Conservation (phyloP, 164 flowering plant species). For the Protea cynaroides region DNA sequence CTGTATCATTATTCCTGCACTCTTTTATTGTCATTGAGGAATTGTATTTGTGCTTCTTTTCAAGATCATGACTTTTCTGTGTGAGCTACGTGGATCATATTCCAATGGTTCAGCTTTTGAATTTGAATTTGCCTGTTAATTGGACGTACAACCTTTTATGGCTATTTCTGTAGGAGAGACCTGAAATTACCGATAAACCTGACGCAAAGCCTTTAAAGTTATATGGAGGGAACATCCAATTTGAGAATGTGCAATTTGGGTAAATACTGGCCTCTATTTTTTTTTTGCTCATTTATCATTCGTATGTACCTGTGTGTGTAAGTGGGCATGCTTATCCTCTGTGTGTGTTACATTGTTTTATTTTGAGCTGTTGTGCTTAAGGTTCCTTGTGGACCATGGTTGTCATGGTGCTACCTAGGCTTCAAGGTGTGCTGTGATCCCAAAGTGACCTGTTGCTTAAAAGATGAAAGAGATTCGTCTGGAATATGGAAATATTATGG, state of each 20-base stretch:
- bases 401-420: too few species aligned
- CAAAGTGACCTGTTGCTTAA: too few species aligned
- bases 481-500: too few species aligned
- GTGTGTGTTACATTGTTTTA: neutral
- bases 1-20: neutral
- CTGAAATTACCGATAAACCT: constrained; percentile 55
- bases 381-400: neutral
- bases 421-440: too few species aligned
- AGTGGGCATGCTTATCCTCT: neutral
- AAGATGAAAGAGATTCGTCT: too few species aligned
- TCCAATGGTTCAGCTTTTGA: neutral
- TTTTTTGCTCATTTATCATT: neutral
- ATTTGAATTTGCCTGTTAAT: constrained; percentile 1
- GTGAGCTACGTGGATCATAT: neutral
- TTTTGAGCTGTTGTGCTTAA: neutral
- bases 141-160: neutral
- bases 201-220: constrained; percentile 60
- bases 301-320: neutral
- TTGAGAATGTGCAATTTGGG: constrained; percentile 92
- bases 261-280: constrained; percentile 15
- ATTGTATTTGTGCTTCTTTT: neutral
- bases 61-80: neutral
- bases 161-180: constrained; percentile 48
- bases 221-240: constrained; percentile 74
- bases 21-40: neutral